Evolutionary conservation across 305 asterid genomes (phyloP).

Genomic region (Ajuga reptans): DNA sequence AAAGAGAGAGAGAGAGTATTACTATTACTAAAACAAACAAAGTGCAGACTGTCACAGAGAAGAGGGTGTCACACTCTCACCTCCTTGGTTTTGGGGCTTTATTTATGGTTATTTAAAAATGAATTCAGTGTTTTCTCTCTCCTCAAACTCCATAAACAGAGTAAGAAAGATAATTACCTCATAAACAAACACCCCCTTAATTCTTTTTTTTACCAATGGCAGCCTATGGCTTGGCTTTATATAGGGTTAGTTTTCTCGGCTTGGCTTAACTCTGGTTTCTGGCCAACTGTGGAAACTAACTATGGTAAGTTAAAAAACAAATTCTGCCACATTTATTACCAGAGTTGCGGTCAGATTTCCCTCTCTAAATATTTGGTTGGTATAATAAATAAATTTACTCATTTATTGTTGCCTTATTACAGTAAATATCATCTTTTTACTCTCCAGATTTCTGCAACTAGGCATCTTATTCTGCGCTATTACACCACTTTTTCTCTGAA

Average conservation of each 20-base stretch:
- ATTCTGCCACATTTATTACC: constrained; percentile 27
- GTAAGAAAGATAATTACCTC: constrained; percentile 13
- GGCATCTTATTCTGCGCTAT: not conserved
- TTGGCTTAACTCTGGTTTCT: constrained; percentile 22
- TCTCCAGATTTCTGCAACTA: constrained; percentile 22
- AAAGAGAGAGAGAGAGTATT: constrained; percentile 22
- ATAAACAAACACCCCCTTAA: not conserved
- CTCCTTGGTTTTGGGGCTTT: constrained; percentile 35
- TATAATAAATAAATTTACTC: constrained; percentile 26
- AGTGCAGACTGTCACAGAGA: constrained; percentile 36
- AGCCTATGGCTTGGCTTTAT: constrained; percentile 32
- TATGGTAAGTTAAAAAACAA: constrained; percentile 17
- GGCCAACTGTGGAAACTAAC: constrained; percentile 18
- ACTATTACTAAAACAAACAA: constrained; percentile 24
- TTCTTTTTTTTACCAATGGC: not conserved
- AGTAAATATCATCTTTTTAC: not conserved
- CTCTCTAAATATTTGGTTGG: constrained; percentile 17
- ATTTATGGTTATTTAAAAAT: constrained; percentile 28
- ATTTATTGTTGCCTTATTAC: constrained; percentile 22
- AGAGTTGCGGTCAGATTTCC: constrained; percentile 28
- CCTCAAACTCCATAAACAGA: constrained; percentile 14
- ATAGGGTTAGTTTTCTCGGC: constrained; percentile 17
- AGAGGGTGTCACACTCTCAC: constrained; percentile 35
- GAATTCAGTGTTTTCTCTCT: not conserved
- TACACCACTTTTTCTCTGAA: not conserved